Percentiles rank a stretch among this genome's conserved stretches.
These are phyloP conservation scores for Apophysomyces variabilis DNA, from an alignment of 371 early-diverging fungal genomes.

Conservation along the genomic window DNA sequence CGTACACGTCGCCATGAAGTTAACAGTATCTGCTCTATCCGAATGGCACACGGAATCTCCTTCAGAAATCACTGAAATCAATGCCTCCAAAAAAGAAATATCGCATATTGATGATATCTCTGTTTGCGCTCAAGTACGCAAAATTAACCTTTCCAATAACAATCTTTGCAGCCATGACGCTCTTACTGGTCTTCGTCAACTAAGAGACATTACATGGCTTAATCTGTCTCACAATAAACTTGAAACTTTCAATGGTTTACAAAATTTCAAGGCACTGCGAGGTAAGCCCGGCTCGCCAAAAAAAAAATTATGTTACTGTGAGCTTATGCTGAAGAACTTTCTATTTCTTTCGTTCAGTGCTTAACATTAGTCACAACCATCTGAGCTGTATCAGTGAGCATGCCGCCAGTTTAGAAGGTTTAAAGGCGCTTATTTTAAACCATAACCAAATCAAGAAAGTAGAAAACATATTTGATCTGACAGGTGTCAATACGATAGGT, in stretches of 20 bases:
- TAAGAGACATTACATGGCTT: slow-evolving; percentile 63
- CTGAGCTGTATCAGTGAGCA: slow-evolving; percentile 66
- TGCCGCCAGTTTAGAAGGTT: slow-evolving; percentile 56
- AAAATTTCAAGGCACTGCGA: slow-evolving; percentile 60
- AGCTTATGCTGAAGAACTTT: neutral
- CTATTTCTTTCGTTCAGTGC: slow-evolving; percentile 38
- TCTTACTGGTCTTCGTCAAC: slow-evolving; percentile 58
- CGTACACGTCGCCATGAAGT: slow-evolving; percentile 47
- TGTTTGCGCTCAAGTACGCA: slow-evolving; percentile 64
- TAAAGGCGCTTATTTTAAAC: slow-evolving; percentile 86
- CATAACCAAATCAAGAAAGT: slow-evolving; percentile 72
- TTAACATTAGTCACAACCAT: slow-evolving; percentile 79
- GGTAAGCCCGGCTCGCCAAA: slow-evolving; percentile 47
- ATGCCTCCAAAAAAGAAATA: slow-evolving; percentile 62
- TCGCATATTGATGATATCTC: slow-evolving; percentile 73
- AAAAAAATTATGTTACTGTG: neutral
- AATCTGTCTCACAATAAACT: slow-evolving; percentile 72
- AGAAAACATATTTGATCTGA: slow-evolving; percentile 64
- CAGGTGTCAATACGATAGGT: slow-evolving; percentile 76
- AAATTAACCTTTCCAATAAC: slow-evolving; percentile 75
- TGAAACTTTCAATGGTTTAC: slow-evolving; percentile 63
- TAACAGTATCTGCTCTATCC: slow-evolving; percentile 53
- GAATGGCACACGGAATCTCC: slow-evolving; percentile 38
- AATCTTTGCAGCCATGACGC: slow-evolving; percentile 55
- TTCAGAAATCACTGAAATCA: slow-evolving; percentile 54